Base-by-base conservation (phyloP, 345 rosid genomes). In the Abelmoschus esculentus region DNA sequence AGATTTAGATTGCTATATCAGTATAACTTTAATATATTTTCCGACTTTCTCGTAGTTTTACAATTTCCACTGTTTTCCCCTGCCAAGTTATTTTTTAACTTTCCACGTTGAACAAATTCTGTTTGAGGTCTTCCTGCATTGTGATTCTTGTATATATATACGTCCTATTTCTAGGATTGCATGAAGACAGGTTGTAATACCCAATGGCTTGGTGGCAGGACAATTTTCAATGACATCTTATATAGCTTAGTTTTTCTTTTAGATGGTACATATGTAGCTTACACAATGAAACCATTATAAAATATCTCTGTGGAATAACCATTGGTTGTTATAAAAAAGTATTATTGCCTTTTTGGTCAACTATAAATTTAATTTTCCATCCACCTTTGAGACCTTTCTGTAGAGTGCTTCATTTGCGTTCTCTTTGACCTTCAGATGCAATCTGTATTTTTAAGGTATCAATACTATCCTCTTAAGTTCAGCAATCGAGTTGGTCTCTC, bases 1-100 rank as follows among this genome's bases (percentile, higher is more conserved):
- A 84, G 90, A 71, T 36, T 69, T 67, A 64, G 18, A 44, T 22
- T 71, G 55, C 18, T 46, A 66, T 12, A 54, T 54, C 40, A 6
- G 40, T 36, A 36, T 36, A 36, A 7, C 18, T 68, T 26, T 13
- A 19, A 38, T 44, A 26, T 19, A 14, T 7, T 65, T 65, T 65
- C 19, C 49, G 40, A n/a, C 42, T 29, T 47, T 66, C 9, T 8
- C 3, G 6, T 47, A 22, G 36, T 28, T 66, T 3, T 56, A 28
- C 69, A 47, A 14, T 47, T 28, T 47, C 34, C 28, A 47, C 26
- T 4, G 29, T 66, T 14, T 47, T 66, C 5, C 19, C 56, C 22
- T 14, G 4, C 34, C 3, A 3, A 46, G 6, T 13, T 57, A 42
- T 18, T 28, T 69, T 57, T 40, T 12, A 67, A 32, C 46, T 13